A percentile compares a stretch with the other conserved stretches of the same genome.
Conservation (phyloP, 495 filamentous ascomycete species). For the Darksidea phi region DNA sequence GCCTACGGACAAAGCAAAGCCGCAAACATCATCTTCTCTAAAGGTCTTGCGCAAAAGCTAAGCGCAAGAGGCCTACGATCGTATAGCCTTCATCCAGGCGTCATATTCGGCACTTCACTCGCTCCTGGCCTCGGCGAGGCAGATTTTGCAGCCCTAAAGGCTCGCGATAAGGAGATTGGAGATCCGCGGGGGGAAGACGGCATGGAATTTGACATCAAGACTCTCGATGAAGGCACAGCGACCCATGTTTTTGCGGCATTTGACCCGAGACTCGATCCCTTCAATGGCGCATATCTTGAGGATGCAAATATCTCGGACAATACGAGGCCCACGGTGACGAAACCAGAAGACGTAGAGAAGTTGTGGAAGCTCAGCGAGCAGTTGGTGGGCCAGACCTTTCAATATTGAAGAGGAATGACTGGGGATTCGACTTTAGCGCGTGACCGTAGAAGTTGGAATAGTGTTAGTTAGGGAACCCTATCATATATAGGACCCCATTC, state of each 20-base stretch:
- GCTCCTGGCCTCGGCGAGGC: constrained; percentile 4
- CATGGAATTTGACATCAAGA: constrained; percentile 8
- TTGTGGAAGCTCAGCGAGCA: constrained; percentile 30
- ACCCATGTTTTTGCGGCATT: constrained; percentile 32
- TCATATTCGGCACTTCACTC: constrained; percentile 12
- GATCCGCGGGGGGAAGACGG: background rate
- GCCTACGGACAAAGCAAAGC: constrained; percentile 34
- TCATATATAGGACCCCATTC: too few relatives aligned
- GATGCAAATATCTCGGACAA: constrained; percentile 13
- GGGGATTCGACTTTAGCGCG: too few relatives aligned
- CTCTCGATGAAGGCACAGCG: constrained; percentile 21
- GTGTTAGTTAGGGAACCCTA: too few relatives aligned
- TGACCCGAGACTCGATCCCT: constrained; percentile 19
- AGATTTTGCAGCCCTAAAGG: constrained; percentile 14
- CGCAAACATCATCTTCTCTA: constrained; percentile 33
- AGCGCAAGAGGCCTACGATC: constrained; percentile 18
- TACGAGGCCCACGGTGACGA: constrained; percentile 7
- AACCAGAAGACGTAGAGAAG: constrained; percentile 19
- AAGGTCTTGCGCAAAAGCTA: constrained; percentile 23
- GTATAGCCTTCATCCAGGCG: constrained; percentile 32
- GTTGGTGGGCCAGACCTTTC: constrained; percentile 20
- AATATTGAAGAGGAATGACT: constrained; percentile 20
- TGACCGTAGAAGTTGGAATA: too few relatives aligned
- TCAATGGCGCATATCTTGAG: constrained; percentile 22
- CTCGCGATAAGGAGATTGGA: background rate